Evolutionary conservation across 2,329 filamentous ascomycete species (phyloP).

Genomic region (Alternaria rosae): DNA sequence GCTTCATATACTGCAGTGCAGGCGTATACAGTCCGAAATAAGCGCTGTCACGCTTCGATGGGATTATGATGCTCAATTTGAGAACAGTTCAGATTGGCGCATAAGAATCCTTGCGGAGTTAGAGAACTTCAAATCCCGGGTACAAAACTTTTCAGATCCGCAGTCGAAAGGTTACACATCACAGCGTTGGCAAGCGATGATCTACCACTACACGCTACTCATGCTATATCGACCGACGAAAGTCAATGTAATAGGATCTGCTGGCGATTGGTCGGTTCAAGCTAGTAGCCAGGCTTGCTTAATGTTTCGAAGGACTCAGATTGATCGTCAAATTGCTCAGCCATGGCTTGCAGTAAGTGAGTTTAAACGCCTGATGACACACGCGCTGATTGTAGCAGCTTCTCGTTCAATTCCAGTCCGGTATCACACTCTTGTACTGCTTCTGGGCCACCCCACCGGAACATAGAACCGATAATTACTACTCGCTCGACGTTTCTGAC

Average conservation of each 20-base stretch:
- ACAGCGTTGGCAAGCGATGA: conserved; percentile 30
- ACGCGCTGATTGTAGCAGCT: conserved; percentile 15
- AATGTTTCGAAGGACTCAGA: conserved; percentile 28
- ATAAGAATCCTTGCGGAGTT: conserved; percentile 24
- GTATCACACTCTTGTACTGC: conserved; percentile 49
- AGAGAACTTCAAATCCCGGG: conserved; percentile 24
- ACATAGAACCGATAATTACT: conserved; percentile 36
- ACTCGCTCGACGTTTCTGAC: conserved; percentile 38
- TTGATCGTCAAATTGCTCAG: conserved; percentile 30
- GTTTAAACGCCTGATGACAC: not conserved
- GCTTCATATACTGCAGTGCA: conserved; percentile 28
- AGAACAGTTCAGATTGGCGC: conserved; percentile 23
- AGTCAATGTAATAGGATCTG: conserved; percentile 20
- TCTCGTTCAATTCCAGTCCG: conserved; percentile 43
- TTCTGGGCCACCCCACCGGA: conserved; percentile 47
- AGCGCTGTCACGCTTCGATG: conserved; percentile 23
- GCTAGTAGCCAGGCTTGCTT: conserved; percentile 28
- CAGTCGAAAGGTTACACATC: conserved; percentile 29
- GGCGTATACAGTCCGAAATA: conserved; percentile 30
- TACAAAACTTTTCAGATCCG: conserved; percentile 26
- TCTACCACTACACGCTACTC: conserved; percentile 28
- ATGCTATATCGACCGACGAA: conserved; percentile 28
- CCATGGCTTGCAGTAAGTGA: conserved; percentile 28
- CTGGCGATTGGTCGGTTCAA: conserved; percentile 31
- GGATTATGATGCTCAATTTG: conserved; percentile 20